Base-by-base conservation (phyloP, 306 rosid species). In the Cicer bijugum region DNA sequence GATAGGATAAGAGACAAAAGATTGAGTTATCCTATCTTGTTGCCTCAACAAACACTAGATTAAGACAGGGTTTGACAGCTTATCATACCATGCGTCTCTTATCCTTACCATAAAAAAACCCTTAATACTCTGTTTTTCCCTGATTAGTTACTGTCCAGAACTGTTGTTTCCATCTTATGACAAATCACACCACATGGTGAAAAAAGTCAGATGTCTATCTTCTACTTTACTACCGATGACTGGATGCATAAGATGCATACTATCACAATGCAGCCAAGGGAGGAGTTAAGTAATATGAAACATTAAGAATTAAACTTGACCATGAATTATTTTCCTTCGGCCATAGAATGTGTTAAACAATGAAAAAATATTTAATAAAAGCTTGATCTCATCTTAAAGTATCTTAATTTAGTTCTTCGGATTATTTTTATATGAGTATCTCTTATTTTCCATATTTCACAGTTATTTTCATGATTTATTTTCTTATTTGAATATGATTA, bases 111-210 rank as follows among this genome's bases (percentile, higher is more conserved):
- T 28, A 3, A 28, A 28, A 28, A 28, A 20, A 68, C 12, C 47
- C 63, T 61, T 60, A 6, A 81, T 17, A 33, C 35, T 28, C 35
- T 28, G 35, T 28, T 16, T 64, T 64, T 71, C 14, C 40, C 79
- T 50, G 42, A 28, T 56, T 71, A 76, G 17, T 57, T 47, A 39
- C 47, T 1, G n/a, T 47, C 57, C 44, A 23, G 0, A 23, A 23
- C 33, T 23, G 33, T 56, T 35, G 45, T 53, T 76, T 66, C 57
- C 2, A 1, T 60, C 17, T 11, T 23, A 39, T 15, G 16, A 45
- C 20, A 39, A 51, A 40, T 64, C 40, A 55, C 58, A 55, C 20
- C 6, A 40, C 17, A 65, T 66, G 46, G 17, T 28, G 39, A 59
- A 70, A 16, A 7, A 44, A 6, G 48, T 11, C 12, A 12, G 57